A percentile compares a stretch with the other conserved stretches of the same genome.
These are phyloP conservation scores for Ophiosphaerella narmari DNA, from an alignment of 2,329 filamentous ascomycete genomes.

Conservation along the genomic window DNA sequence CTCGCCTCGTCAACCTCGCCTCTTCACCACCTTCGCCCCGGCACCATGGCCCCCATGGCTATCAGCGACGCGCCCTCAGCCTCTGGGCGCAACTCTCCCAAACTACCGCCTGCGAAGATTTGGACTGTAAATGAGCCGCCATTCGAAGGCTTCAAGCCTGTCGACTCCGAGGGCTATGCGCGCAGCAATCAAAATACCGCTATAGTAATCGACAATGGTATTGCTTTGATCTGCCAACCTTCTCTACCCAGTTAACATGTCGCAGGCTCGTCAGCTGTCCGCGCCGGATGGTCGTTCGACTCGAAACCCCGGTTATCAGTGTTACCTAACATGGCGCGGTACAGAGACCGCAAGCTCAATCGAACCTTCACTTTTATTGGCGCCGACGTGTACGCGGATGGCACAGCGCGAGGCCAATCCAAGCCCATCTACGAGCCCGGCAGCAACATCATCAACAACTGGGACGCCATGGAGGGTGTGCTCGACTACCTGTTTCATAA, in stretches of 20 bases:
- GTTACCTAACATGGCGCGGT: conserved; percentile 91
- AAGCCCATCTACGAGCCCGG: conserved; percentile 90
- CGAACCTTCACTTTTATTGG: conserved; percentile 93
- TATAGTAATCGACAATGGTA: conserved; percentile 98
- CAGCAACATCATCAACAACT: conserved; percentile 91
- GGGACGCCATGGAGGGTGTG: conserved; percentile 95
- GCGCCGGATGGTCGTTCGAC: conserved; percentile 96
- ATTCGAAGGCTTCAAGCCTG: conserved; percentile 62
- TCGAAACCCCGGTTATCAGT: conserved; percentile 76
- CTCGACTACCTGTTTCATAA: conserved; percentile 95
- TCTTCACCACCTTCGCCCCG: conserved; percentile 2
- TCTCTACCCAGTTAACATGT: conserved; percentile 16
- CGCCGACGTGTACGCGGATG: conserved; percentile 91
- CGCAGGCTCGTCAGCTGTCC: conserved; percentile 81
- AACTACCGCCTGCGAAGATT: conserved; percentile 57
- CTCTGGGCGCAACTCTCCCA: conserved; percentile 55
- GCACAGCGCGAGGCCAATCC: conserved; percentile 86
- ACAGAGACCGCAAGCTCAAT: conserved; percentile 89
- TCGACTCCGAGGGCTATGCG: conserved; percentile 71
- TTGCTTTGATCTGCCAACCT: not conserved
- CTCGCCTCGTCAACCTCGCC: too few species aligned
- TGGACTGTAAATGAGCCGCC: conserved; percentile 63
- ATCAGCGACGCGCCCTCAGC: conserved; percentile 45
- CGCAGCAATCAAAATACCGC: conserved; percentile 67
- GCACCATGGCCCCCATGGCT: conserved; percentile 44